phyloP scores from a whole-genome alignment of 768 basidiomycete genomes.

The Pulveroboletus ravenelii region DNA sequence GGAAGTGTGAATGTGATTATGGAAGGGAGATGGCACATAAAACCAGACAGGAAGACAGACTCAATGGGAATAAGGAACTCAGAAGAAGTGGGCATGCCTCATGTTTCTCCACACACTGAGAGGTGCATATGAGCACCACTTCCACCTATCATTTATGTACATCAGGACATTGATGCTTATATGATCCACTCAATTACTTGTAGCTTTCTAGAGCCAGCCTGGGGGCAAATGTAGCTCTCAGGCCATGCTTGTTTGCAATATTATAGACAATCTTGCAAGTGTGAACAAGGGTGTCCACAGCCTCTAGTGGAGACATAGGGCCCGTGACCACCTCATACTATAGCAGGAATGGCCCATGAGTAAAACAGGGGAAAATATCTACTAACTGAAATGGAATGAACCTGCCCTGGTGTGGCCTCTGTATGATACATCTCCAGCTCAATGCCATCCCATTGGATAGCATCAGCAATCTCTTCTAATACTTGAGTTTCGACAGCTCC shows the following conservation, averaged over 20 bases:
- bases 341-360: background rate
- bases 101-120: constrained; percentile 44
- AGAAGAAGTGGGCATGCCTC: constrained; percentile 11
- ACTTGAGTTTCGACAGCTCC: constrained; percentile 45
- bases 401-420: constrained; percentile 69
- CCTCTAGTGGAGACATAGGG: constrained; percentile 58
- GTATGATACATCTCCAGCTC: constrained; percentile 66
- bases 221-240: constrained; percentile 65
- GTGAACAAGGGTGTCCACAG: constrained; percentile 62
- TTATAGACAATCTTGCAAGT: constrained; percentile 67
- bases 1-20: constrained; percentile 59
- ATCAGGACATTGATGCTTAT: background rate
- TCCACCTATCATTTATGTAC: constrained; percentile 37
- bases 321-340: constrained; percentile 69
- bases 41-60: constrained; percentile 56
- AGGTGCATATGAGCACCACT: constrained; percentile 61
- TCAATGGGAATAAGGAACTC: constrained; percentile 41
- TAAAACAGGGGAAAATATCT: background rate
- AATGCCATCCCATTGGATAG: constrained; percentile 44
- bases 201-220: constrained; percentile 41
- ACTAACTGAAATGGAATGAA: constrained; percentile 15
- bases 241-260: constrained; percentile 56
- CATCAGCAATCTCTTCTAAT: constrained; percentile 56
- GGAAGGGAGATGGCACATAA: constrained; percentile 55
- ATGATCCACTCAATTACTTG: constrained; percentile 1